Evolutionary conservation across 495 filamentous ascomycete species (phyloP), one percentile per base, ranked within the genome.

Genomic region (Astrocystis sublimbata): DNA sequence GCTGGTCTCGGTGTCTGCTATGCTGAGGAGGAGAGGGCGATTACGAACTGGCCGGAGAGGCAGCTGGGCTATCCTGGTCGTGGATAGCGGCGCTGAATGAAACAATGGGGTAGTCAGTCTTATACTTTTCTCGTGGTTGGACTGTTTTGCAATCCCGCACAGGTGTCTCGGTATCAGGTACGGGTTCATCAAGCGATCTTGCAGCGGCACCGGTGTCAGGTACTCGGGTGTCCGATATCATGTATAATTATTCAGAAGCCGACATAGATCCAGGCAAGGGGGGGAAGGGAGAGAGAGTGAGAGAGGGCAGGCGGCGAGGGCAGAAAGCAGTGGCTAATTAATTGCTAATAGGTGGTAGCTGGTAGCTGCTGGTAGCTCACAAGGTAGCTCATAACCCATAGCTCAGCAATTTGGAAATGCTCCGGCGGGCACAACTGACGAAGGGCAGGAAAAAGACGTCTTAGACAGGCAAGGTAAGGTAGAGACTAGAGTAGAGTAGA

Each of bases 41-140:
- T 60, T 26, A 47, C 64, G 64, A 69, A 71, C 64, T 67, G 64
- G n/a, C n/a, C n/a, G n/a, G n/a, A 67, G 64, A 67, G n/a, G 45
- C 45, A 36, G 43, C 45, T 30, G 35, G 58, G 58, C 26, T 47
- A 60, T 51, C 58, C 58, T 58, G 55, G 61, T 63, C 53, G 41
- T 62, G 52, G 60, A 46, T 21, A 31, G 13, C 56, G 42, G 40
- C 38, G 51, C 57, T 41, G 61, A 63, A 58, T 51, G 35, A 33
- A 30, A 49, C 36, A 42, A 35, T 60, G 43, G 57, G 45, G 41
- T 58, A 58, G 19, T 46, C 15, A 24, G 21, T 31, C 38, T 58
- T 46, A 49, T n/a, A n/a, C n/a, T n/a, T 49, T 49, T 56, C 12
- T 28, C 15, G 13, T 17, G 40, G 15, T 28, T 33, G 54, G 21